These are phyloP conservation scores for Gomphus sp. DNA, from an alignment of 1,284 basidiomycete genomes.

Conservation along the genomic window DNA sequence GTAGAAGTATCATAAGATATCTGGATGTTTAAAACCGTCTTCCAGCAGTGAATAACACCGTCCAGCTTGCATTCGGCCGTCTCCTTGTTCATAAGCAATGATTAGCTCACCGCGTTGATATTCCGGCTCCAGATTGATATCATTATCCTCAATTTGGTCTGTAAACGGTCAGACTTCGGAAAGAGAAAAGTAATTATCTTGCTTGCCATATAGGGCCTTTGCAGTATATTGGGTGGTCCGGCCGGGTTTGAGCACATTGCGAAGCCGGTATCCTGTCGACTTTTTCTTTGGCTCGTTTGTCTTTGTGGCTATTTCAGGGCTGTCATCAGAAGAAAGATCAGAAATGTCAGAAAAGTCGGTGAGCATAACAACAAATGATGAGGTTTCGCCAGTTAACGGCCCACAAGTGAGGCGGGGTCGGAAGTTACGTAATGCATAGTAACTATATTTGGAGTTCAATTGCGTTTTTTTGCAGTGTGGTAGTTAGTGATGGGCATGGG, in stretches of 20 bases:
- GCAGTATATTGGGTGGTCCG: slow-evolving; percentile 61
- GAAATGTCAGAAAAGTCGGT: slow-evolving; percentile 31
- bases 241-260: slow-evolving; percentile 36
- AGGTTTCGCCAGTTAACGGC: neutral
- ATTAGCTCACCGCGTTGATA: slow-evolving; percentile 56
- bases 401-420: too few species aligned
- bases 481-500: too few species aligned
- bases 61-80: neutral
- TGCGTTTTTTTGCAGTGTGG: too few species aligned
- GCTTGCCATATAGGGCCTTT: slow-evolving; percentile 52
- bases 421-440: too few species aligned
- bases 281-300: slow-evolving; percentile 11
- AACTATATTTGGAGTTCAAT: too few species aligned
- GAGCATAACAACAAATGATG: neutral
- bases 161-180: neutral
- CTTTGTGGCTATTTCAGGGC: slow-evolving; percentile 13
- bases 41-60: neutral
- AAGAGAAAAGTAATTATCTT: neutral
- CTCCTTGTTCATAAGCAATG: neutral
- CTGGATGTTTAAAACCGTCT: neutral
- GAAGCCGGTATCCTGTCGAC: neutral
- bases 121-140: slow-evolving; percentile 62
- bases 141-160: slow-evolving; percentile 52
- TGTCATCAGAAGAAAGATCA: slow-evolving; percentile 32
- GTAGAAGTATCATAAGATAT: neutral